Conservation (phyloP, 768 basidiomycete genomes). For the Strobilomyces confusus region DNA sequence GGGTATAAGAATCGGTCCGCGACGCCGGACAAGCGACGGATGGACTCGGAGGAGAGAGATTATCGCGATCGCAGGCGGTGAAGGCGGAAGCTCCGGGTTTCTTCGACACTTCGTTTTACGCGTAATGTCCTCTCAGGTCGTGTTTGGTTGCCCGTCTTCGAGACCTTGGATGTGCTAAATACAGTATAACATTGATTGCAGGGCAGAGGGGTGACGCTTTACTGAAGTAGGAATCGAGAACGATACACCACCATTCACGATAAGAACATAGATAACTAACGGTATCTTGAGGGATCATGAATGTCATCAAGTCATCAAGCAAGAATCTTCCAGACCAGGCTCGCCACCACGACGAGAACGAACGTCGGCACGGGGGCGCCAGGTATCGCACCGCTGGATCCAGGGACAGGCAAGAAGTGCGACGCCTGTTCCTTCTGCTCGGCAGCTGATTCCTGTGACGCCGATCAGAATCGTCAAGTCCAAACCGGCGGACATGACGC, state of each 20-base stretch:
- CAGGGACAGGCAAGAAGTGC: slow-evolving; percentile 61
- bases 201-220: too few species aligned
- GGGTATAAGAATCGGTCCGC: slow-evolving; percentile 20
- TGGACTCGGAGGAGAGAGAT: slow-evolving; percentile 23
- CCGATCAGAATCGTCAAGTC: background rate
- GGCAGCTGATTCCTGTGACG: slow-evolving; percentile 51
- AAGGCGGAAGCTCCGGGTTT: background rate
- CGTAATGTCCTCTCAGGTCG: background rate
- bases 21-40: slow-evolving; percentile 23
- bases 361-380: slow-evolving; percentile 26
- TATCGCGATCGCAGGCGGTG: slow-evolving; percentile 26
- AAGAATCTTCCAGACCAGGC: slow-evolving; percentile 25
- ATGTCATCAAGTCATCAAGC: background rate
- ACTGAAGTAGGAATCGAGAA: background rate
- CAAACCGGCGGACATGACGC: background rate
- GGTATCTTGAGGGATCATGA: background rate
- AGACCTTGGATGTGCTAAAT: background rate
- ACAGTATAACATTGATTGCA: background rate
- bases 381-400: slow-evolving; percentile 36
- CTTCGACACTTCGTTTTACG: background rate
- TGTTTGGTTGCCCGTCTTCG: background rate
- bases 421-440: slow-evolving; percentile 49
- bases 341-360: slow-evolving; percentile 20
- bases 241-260: slow-evolving; percentile 9
- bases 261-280: background rate